Conservation (phyloP, 345 rosid species). For the Eutrema japonicum region DNA sequence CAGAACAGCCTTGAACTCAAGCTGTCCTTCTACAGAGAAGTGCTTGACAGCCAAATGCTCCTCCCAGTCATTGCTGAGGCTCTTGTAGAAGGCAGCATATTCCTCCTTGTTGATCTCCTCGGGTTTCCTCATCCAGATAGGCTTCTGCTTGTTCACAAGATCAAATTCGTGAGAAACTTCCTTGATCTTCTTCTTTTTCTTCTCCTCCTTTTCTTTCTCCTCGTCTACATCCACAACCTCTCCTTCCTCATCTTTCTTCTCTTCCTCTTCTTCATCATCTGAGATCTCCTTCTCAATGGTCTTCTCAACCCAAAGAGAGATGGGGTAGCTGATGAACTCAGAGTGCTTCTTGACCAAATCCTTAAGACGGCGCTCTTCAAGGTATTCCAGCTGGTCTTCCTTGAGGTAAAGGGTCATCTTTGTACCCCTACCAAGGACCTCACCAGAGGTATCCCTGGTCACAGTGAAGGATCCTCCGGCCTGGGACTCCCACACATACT, state of each 20-base stretch:
- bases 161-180: not conserved
- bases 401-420: slow-evolving; percentile 6
- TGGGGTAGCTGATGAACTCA: slow-evolving; percentile 16
- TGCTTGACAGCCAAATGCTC: slow-evolving; percentile 2
- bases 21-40: slow-evolving; percentile 4
- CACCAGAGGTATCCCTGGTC: not conserved
- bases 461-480: slow-evolving; percentile 13
- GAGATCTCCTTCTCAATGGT: slow-evolving; percentile 12
- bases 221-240: not conserved
- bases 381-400: not conserved
- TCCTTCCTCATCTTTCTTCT: slow-evolving; percentile 6
- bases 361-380: not conserved
- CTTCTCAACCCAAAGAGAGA: slow-evolving; percentile 16
- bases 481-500: slow-evolving; percentile 19
- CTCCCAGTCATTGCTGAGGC: slow-evolving; percentile 1
- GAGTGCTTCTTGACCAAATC: slow-evolving; percentile 16
- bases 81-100: not conserved
- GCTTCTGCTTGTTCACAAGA: not conserved
- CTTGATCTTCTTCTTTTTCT: slow-evolving; percentile 1
- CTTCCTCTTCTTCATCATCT: not conserved
- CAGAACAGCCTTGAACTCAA: slow-evolving; percentile 4
- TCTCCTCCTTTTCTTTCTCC: not conserved
- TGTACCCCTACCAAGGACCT: not conserved
- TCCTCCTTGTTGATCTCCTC: slow-evolving; percentile 3
- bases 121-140: not conserved